These are phyloP conservation scores for Aspergillus panamensis DNA, from an alignment of 495 filamentous ascomycete species.

Conservation along the genomic window DNA sequence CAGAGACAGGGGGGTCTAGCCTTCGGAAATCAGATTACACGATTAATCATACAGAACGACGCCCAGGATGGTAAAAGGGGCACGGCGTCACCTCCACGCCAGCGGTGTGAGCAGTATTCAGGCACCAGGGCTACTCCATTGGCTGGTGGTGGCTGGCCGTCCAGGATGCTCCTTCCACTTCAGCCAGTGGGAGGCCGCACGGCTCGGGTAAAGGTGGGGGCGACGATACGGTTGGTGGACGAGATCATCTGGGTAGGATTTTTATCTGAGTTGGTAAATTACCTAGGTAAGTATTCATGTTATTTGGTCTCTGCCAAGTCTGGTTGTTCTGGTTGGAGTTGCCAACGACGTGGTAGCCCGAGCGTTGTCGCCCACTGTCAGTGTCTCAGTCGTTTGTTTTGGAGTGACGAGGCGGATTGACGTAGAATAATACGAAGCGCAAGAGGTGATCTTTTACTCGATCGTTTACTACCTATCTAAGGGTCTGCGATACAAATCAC, in stretches of 20 bases:
- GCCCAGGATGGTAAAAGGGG: constrained; percentile 3
- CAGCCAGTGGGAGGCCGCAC: constrained; percentile 19
- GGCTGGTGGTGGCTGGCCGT: constrained; percentile 1
- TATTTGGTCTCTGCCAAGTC: not conserved
- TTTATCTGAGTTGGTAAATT: not conserved
- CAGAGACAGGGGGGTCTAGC: constrained; percentile 7
- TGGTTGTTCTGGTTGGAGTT: not conserved
- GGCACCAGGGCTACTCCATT: constrained; percentile 16
- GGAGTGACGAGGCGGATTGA: not conserved
- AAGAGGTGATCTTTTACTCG: too few relatives aligned
- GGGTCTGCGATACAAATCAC: too few relatives aligned
- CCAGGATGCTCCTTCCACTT: constrained; percentile 1
- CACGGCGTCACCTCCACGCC: not conserved
- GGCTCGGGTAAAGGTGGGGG: constrained; percentile 28
- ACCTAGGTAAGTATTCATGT: too few relatives aligned
- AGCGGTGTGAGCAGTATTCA: constrained; percentile 9
- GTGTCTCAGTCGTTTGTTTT: not conserved
- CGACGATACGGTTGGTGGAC: not conserved
- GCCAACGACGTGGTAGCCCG: not conserved
- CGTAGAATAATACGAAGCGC: too few relatives aligned
- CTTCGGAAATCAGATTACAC: constrained; percentile 7
- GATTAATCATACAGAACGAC: too few relatives aligned
- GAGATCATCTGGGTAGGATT: not conserved
- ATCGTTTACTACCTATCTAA: too few relatives aligned
- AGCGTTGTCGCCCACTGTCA: not conserved